phyloP scores from a whole-genome alignment of 441 rosid species.

The Omphalea diandra region DNA sequence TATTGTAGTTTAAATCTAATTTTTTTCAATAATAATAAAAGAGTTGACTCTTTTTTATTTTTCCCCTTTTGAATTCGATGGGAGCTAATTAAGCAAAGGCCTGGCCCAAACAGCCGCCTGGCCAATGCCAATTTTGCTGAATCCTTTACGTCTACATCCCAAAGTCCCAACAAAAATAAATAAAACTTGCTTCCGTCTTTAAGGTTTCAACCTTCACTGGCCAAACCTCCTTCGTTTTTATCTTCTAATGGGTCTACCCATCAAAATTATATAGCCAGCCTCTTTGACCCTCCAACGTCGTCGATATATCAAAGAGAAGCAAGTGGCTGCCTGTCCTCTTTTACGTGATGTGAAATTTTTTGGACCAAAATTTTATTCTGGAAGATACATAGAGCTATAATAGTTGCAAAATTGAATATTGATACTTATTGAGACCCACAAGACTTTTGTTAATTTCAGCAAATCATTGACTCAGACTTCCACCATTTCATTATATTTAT shows the following conservation, averaged over 20 bases:
- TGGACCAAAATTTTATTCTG: too few species aligned
- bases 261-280: neutral
- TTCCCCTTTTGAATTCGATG: neutral
- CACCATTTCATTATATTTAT: too few species aligned
- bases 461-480: constrained; percentile 13
- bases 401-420: neutral
- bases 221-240: neutral
- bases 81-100: neutral
- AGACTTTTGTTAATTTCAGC: constrained; percentile 10
- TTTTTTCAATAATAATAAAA: too few species aligned
- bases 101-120: constrained; percentile 4
- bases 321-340: neutral
- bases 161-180: neutral
- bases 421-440: constrained; percentile 2
- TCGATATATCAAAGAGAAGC: constrained; percentile 5
- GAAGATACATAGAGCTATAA: too few species aligned
- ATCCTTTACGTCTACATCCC: neutral
- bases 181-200: too few species aligned
- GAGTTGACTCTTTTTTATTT: neutral
- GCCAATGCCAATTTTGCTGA: neutral
- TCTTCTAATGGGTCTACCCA: constrained; percentile 5
- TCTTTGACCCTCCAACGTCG: constrained; percentile 8
- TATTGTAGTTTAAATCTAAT: too few species aligned
- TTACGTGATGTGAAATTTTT: constrained; percentile 7
- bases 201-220: neutral